phyloP scores from a whole-genome alignment of 1,139 yeast species.

The Kodamaea ohmeri region DNA sequence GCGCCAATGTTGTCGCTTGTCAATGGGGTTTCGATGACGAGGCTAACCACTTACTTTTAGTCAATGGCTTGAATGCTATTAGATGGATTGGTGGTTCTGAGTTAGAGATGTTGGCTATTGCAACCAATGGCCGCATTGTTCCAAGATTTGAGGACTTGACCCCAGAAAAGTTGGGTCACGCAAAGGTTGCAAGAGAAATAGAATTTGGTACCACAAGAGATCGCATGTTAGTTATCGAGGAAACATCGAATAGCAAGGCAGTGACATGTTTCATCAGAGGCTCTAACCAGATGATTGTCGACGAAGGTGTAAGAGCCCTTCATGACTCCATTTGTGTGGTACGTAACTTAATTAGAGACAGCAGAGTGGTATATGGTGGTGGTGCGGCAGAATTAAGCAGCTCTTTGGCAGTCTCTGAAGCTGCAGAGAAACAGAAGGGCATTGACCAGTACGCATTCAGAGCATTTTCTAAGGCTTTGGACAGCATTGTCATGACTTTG shows the following conservation, averaged over 20 bases:
- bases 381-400: slow-evolving; percentile 97
- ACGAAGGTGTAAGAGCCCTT: slow-evolving; percentile 93
- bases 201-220: slow-evolving; percentile 97
- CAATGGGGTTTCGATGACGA: slow-evolving; percentile 99
- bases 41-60: slow-evolving; percentile 88
- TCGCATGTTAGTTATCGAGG: slow-evolving; percentile 92
- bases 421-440: slow-evolving; percentile 90
- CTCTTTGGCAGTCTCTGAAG: slow-evolving; percentile 86
- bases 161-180: slow-evolving; percentile 78
- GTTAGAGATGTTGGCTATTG: slow-evolving; percentile 91
- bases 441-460: slow-evolving; percentile 98
- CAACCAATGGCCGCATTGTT: slow-evolving; percentile 95
- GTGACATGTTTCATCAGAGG: slow-evolving; percentile 95
- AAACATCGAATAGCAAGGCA: slow-evolving; percentile 83
- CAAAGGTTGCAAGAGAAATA: slow-evolving; percentile 81
- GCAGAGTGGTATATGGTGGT: slow-evolving; percentile 95
- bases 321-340: slow-evolving; percentile 98
- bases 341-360: slow-evolving; percentile 88
- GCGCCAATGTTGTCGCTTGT: slow-evolving; percentile 95
- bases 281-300: slow-evolving; percentile 95
- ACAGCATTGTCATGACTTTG: slow-evolving; percentile 87
- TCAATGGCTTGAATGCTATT: slow-evolving; percentile 89
- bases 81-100: slow-evolving; percentile 99
- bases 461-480: slow-evolving; percentile 89
- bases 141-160: slow-evolving; percentile 94